Base-by-base conservation (phyloP, 2,329 filamentous ascomycete genomes). In the Beauveria caledonica region DNA sequence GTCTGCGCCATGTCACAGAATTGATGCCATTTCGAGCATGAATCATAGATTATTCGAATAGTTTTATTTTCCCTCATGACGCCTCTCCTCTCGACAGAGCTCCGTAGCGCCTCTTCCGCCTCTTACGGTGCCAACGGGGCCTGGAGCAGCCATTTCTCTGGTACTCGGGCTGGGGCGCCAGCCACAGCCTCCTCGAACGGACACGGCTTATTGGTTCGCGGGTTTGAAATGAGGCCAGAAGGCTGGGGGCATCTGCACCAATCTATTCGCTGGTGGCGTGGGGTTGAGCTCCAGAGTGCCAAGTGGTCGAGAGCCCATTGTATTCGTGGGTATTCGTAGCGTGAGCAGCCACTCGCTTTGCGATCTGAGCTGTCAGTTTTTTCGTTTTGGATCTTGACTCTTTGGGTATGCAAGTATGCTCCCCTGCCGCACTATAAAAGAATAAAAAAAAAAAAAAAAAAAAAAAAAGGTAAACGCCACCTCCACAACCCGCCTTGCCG, bases 291-390 rank as follows among this genome's bases (percentile, higher is more conserved):
- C 4, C 10, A 8, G 17, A 45, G 42, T 33, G 29, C 10, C 8
- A 7, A 45, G 42, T 33, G 29, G 29, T 33, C 13, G 29, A 10
- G 29, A 33, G 29, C 29, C 29, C 29, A 33, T 7, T 13, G 39
- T 21, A n/a, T 11, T 19, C 17, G 19, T 42, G 40, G 50, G 36
- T 33, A 33, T 13, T 33, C 29, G 50, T 53, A 25, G 33, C 27
- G 33, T 25, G 3, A 40, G n/a, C n/a, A 53, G 36, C 33, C 50
- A 25, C 39, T 33, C 10, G 52, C 52, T 33, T 55, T 33, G 33
- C 52, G 25, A 55, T 45, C 29, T 55, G 52, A 55, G 44, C 52
- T 55, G 52, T 55, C 52, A 55, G 15, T 44, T 55, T 55, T 45
- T 33, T n/a, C 0, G 25, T 29, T 5, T 2, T 45, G 23, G 17